These are phyloP conservation scores for Argentina anserina DNA, from an alignment of 306 rosid genomes.

Conservation along the genomic window DNA sequence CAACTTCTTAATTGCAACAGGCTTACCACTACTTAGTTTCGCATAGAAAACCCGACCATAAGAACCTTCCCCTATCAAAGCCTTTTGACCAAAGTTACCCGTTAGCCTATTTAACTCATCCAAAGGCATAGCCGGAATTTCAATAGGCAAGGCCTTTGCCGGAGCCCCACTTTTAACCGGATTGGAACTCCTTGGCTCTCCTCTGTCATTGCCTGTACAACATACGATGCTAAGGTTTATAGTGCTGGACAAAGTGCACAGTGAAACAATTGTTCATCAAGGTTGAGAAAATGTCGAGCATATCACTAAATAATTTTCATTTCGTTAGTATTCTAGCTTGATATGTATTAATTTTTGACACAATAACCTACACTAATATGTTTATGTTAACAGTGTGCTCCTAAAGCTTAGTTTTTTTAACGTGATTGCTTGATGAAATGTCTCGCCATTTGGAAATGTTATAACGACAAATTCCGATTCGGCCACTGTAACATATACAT, in stretches of 20 bases:
- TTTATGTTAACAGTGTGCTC: too few relatives aligned
- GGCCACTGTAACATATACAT: neutral
- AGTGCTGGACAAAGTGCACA: neutral
- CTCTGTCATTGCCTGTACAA: constrained; percentile 58
- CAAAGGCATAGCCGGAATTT: constrained; percentile 59
- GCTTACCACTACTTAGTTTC: constrained; percentile 50
- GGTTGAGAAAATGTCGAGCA: neutral
- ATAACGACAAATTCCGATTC: neutral
- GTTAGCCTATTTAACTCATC: constrained; percentile 77
- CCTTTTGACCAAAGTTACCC: constrained; percentile 62
- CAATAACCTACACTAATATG: neutral
- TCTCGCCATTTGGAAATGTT: neutral
- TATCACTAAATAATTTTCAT: neutral
- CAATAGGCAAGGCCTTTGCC: constrained; percentile 70
- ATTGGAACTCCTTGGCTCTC: constrained; percentile 74
- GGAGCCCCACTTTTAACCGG: constrained; percentile 60
- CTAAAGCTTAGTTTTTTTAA: too few relatives aligned
- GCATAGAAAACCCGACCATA: constrained; percentile 83
- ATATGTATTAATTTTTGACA: neutral
- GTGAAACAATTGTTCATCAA: neutral
- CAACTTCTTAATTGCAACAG: constrained; percentile 83
- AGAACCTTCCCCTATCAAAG: constrained; percentile 96
- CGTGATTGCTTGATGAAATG: neutral
- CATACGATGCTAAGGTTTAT: neutral
- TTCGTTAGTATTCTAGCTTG: neutral